Conservation (phyloP, 768 basidiomycete species). For the Rubroboletus pulcherrimus region DNA sequence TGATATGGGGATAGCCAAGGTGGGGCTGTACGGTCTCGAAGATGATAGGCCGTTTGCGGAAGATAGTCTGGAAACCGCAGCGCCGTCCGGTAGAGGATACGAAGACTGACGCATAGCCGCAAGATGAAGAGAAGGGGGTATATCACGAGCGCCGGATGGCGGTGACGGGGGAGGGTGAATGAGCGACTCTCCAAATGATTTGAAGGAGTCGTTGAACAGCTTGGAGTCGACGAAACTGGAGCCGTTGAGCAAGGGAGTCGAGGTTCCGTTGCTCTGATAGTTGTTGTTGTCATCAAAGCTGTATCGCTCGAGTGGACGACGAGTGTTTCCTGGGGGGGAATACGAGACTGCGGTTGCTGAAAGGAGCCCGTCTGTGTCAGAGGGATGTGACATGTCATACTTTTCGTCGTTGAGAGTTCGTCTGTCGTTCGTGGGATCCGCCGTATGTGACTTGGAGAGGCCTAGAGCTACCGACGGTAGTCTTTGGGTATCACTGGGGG, state of each 20-base stretch:
- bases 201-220: conserved; percentile 29
- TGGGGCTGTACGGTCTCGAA: conserved; percentile 48
- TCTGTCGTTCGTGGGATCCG: conserved; percentile 18
- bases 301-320: conserved; percentile 49
- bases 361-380: conserved; percentile 19
- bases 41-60: conserved; percentile 57
- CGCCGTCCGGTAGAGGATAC: conserved; percentile 36
- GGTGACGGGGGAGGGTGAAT: conserved; percentile 24
- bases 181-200: conserved; percentile 29
- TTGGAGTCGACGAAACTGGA: conserved; percentile 27
- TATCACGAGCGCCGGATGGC: conserved; percentile 19
- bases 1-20: conserved; percentile 51
- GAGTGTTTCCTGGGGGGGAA: conserved; percentile 41
- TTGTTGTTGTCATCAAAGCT: conserved; percentile 44
- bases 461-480: conserved; percentile 11
- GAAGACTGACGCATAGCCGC: conserved; percentile 46
- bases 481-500: conserved; percentile 12
- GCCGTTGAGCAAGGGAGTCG: conserved; percentile 24
- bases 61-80: conserved; percentile 33
- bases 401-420: conserved; percentile 25
- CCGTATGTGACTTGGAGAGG: conserved; percentile 12
- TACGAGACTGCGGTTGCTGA: conserved; percentile 39
- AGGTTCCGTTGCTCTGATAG: conserved; percentile 15
- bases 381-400: conserved; percentile 14
- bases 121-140: conserved; percentile 35